Evolutionary conservation across 179 eudicot species (phyloP).

Genomic region (Beta corolliflora): DNA sequence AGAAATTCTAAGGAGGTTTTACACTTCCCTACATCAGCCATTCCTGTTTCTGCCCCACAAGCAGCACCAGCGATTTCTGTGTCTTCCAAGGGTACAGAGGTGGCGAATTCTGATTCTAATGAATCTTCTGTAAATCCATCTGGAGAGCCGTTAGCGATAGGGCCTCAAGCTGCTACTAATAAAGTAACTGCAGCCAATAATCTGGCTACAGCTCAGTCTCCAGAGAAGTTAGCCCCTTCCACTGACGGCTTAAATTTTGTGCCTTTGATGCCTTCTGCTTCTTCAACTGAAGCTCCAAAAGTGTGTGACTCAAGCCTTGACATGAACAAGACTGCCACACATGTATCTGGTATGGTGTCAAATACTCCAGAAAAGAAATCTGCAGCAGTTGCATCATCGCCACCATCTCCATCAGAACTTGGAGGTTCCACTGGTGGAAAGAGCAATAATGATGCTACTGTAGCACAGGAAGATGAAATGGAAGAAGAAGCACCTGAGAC

Average conservation of each 20-base stretch:
- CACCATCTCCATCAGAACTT: conserved; percentile 35
- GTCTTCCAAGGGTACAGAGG: conserved; percentile 22
- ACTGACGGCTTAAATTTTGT: conserved; percentile 25
- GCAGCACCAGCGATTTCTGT: conserved; percentile 32
- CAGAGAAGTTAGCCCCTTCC: conserved; percentile 33
- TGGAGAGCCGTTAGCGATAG: conserved; percentile 18
- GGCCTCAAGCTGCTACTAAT: conserved; percentile 36
- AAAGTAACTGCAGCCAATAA: conserved; percentile 26
- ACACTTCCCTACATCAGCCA: conserved; percentile 29
- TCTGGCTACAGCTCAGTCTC: conserved; percentile 35
- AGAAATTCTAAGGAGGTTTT: conserved; percentile 32
- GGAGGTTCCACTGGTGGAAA: conserved; percentile 36
- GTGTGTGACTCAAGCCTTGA: conserved; percentile 16
- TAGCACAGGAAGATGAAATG: conserved; percentile 86
- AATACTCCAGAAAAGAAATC: conserved; percentile 41
- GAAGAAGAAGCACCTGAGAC: conserved; percentile 96
- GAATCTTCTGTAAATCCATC: conserved; percentile 16
- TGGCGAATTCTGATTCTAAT: background rate
- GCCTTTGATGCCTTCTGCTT: conserved; percentile 28
- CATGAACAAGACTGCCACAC: conserved; percentile 31
- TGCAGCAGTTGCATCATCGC: conserved; percentile 26
- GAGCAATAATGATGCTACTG: conserved; percentile 35
- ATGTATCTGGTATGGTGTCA: conserved; percentile 26
- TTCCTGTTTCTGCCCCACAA: conserved; percentile 38
- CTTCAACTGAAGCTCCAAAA: conserved; percentile 36